Evolutionary conservation across 2,329 filamentous ascomycete species (phyloP), one percentile per base, ranked within the genome.

Genomic region (Aspergillus sp.): DNA sequence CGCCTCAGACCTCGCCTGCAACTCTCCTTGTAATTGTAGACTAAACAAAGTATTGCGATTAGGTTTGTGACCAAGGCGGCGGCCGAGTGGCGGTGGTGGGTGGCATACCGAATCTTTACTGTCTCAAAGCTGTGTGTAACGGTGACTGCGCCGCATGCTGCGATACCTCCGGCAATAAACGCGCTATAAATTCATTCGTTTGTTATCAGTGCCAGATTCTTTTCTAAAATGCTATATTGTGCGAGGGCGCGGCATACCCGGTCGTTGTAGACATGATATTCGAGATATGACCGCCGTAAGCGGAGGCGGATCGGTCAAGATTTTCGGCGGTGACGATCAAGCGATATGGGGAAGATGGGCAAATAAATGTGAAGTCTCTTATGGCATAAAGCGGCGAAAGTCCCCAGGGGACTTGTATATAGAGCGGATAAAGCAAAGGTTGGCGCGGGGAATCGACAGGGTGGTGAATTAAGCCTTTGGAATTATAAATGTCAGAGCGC

Each of bases 71-170:
- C 18, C 12, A 34, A 13, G 32, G 15, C 20, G 38, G 38, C 30
- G n/a, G 17, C 17, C 11, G 13, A 38, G 13, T n/a, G 12, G 18
- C 45, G 6, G 32, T 38, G 42, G 44, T 13, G 30, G 48, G 44
- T 26, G 8, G 32, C 82, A 72, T 81, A 93, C 89, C 93, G 90
- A 73, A 98, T 98, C 85, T 99, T 99, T 74, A 99, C 92, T 12
- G 93, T 98, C 79, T 99, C 95, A 79, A 98, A 98, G 56, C 93
- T 93, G 77, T 99, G 95, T 50, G 95, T 98, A 64, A 96, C 93
- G 41, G 93, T 98, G 57, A 99, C 95, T 64, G 95, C 95, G 71
- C 95, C 95, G 78, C 93, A 98, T 64, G 95, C 95, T 72, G 95
- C 95, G 71, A 99, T 90, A 73, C 95, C 95, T 73, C 95, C 95